A percentile compares a stretch with the other conserved stretches of the same genome.
Conservation (phyloP, 2,329 filamentous ascomycete genomes). For the Aureobasidium musti region DNA sequence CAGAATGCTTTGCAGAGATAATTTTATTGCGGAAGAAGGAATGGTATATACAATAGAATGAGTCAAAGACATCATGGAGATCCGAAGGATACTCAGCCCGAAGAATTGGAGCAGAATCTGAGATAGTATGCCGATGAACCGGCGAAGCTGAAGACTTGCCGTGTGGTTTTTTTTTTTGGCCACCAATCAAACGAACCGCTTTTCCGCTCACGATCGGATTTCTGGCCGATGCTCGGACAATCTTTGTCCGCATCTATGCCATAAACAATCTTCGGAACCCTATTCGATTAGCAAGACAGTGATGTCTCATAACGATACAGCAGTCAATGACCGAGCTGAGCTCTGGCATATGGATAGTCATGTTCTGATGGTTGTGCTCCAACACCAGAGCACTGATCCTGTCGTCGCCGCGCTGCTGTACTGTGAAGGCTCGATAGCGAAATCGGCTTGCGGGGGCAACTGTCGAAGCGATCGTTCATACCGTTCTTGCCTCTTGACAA, state of each 20-base stretch:
- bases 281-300: not conserved
- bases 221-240: not conserved
- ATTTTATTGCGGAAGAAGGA: not conserved
- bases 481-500: not conserved
- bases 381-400: not conserved
- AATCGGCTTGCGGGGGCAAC: not conserved
- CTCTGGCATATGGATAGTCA: no score
- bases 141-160: slow-evolving; percentile 8
- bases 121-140: slow-evolving; percentile 22
- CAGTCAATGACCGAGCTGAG: not conserved
- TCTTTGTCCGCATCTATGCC: not conserved
- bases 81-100: slow-evolving; percentile 7
- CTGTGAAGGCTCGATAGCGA: not conserved
- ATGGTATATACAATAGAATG: not conserved
- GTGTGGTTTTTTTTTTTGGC: slow-evolving; percentile 16
- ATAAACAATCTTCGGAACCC: no score
- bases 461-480: no score
- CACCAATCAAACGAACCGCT: not conserved
- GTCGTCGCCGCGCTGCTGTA: not conserved
- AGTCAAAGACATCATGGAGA: slow-evolving; percentile 24
- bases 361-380: not conserved
- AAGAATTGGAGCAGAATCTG: slow-evolving; percentile 22
- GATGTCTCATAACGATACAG: not conserved
- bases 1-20: not conserved
- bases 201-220: slow-evolving; percentile 13